Percentiles rank a stretch among this genome's conserved stretches.
phyloP scores from a whole-genome alignment of 2,329 filamentous ascomycete genomes.

The Zymoseptoria pseudotritici region DNA sequence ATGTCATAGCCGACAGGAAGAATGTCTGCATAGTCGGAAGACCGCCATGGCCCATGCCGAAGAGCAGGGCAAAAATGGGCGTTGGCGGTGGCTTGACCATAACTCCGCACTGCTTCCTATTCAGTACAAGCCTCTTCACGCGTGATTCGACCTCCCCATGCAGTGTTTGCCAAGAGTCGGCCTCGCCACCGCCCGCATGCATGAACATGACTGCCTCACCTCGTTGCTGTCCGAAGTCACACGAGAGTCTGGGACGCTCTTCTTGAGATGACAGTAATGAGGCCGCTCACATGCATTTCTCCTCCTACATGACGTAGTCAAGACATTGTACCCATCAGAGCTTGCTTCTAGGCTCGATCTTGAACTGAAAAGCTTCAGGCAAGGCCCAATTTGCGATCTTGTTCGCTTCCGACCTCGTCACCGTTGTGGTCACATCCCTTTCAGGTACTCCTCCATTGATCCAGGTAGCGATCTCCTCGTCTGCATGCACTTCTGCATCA shows the following conservation, averaged over 20 bases:
- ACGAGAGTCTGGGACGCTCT: background rate
- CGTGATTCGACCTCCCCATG: background rate
- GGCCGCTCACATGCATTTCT: background rate
- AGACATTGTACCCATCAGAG: background rate
- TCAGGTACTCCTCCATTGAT: slow-evolving; percentile 20
- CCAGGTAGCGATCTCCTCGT: slow-evolving; percentile 25
- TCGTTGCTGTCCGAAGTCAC: background rate
- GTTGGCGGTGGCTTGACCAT: background rate
- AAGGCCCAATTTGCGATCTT: slow-evolving; percentile 33
- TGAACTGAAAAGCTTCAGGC: slow-evolving; percentile 17
- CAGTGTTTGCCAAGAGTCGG: background rate
- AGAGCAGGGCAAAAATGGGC: background rate
- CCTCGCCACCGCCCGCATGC: background rate
- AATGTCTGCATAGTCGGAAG: background rate
- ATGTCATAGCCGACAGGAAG: background rate
- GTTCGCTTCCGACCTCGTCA: slow-evolving; percentile 23
- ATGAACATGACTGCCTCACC: background rate
- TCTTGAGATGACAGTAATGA: background rate
- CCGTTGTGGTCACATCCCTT: slow-evolving; percentile 26
- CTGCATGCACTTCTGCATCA: slow-evolving; percentile 34
- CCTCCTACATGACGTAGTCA: no score
- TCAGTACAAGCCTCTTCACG: background rate
- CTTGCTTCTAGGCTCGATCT: slow-evolving; percentile 7
- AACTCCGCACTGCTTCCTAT: background rate
- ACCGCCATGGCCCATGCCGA: background rate